These are phyloP conservation scores for Ceratocystis cacaofunesta DNA, from an alignment of 2,329 filamentous ascomycete genomes.

Conservation along the genomic window DNA sequence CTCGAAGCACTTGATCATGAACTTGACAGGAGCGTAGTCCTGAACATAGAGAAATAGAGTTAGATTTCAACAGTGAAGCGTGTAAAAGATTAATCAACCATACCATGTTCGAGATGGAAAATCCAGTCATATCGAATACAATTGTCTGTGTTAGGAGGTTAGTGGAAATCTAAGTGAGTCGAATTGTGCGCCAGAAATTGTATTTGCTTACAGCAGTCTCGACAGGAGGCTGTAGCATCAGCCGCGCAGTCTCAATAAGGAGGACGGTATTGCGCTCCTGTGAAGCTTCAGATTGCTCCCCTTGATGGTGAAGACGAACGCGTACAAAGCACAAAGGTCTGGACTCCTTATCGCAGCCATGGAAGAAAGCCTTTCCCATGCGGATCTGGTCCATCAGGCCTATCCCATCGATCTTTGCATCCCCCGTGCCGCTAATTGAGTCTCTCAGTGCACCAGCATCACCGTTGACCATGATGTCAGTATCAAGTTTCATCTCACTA, in stretches of 20 bases:
- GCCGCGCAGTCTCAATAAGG: slow-evolving; percentile 82
- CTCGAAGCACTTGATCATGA: slow-evolving; percentile 99
- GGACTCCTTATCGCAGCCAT: slow-evolving; percentile 71
- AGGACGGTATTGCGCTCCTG: slow-evolving; percentile 86
- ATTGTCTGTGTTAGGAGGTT: slow-evolving; percentile 46
- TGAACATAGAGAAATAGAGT: slow-evolving; percentile 22
- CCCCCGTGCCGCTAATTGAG: slow-evolving; percentile 40
- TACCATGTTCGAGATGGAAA: slow-evolving; percentile 82
- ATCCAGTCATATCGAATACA: slow-evolving; percentile 90
- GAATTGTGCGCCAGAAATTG: background rate
- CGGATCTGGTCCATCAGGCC: slow-evolving; percentile 75
- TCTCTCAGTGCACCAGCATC: slow-evolving; percentile 46
- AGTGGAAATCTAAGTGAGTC: slow-evolving; percentile 16
- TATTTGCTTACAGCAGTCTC: slow-evolving; percentile 69
- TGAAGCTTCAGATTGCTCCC: slow-evolving; percentile 67
- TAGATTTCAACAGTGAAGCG: slow-evolving; percentile 14
- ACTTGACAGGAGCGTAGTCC: slow-evolving; percentile 93
- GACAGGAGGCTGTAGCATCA: slow-evolving; percentile 62
- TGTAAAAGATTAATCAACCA: background rate
- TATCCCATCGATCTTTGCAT: slow-evolving; percentile 49
- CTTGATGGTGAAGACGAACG: slow-evolving; percentile 65
- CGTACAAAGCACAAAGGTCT: slow-evolving; percentile 78
- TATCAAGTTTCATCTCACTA: slow-evolving; percentile 72
- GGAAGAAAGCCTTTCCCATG: slow-evolving; percentile 84
- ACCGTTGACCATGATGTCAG: slow-evolving; percentile 67